Evolutionary conservation across 345 rosid genomes (phyloP), one percentile per base, ranked within the genome.

Genomic region (Moricandia arvensis): DNA sequence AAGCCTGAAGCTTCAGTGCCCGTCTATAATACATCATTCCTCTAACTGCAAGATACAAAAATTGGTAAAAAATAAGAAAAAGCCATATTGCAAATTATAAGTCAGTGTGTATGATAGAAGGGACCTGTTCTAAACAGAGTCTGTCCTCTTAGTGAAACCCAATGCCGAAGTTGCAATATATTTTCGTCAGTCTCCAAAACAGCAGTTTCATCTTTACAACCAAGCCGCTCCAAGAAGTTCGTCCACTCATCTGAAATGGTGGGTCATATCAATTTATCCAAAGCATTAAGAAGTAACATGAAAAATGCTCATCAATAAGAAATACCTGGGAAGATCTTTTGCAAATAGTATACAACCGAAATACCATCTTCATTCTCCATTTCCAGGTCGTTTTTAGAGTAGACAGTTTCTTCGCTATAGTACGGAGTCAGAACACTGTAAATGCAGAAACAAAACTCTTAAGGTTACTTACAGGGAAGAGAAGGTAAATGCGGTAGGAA

Each of bases 311-410:
- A 69, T 57, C 73, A 59, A 21, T 27, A 33, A 64, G 47, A 64
- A 73, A 55, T 61, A 90, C 95, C 95, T 83, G 98, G 98, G 73
- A 77, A 91, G 72, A 93, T 94, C 85, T n/a, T 91, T 77, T 90
- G 98, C 91, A 94, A 79, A 82, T 94, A 94, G 86, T 80, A 94
- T 72, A 94, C 84, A 79, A 91, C 87, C 3, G 98, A 94, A 26
- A 94, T 80, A 82, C 98, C 98, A 77, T 91, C 98, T 80, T 94
- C 97, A 85, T 94, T 94, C 72, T 94, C 98, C 87, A 86, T 80
- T 75, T 90, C 98, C 33, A 94, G 95, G 72, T 94, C 24, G 71
- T 85, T 73, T 77, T 85, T 91, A 45, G 97, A 90, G 78, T 91
- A 94, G 43, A 91, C 95, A 9, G 96, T 91, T 80, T 94, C 98